phyloP scores from a whole-genome alignment of 2,329 filamentous ascomycete species.

The Microcera coccophila region DNA sequence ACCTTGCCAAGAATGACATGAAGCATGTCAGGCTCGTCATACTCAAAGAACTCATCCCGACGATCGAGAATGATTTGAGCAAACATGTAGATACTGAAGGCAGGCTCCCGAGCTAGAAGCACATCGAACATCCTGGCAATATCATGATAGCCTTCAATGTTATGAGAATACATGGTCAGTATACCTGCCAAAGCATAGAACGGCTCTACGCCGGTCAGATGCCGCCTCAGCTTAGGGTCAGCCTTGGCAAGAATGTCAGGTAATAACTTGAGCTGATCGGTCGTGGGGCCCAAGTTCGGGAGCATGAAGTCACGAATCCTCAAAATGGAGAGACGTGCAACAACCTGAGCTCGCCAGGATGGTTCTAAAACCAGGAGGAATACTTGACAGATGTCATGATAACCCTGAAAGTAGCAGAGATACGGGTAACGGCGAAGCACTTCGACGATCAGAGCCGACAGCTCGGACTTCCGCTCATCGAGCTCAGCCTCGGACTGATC shows the following conservation, averaged over 20 bases:
- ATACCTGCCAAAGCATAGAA: constrained; percentile 94
- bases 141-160: constrained; percentile 83
- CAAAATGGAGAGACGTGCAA: constrained; percentile 79
- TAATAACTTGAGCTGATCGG: constrained; percentile 81
- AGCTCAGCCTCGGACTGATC: constrained; percentile 68
- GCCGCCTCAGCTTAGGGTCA: constrained; percentile 67
- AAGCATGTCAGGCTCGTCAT: constrained; percentile 91
- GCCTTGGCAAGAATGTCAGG: constrained; percentile 72
- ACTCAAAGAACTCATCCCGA: constrained; percentile 78
- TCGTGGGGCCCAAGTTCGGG: constrained; percentile 73
- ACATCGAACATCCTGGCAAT: constrained; percentile 93
- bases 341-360: constrained; percentile 55
- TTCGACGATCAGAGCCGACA: constrained; percentile 75
- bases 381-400: constrained; percentile 97
- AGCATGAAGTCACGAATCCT: constrained; percentile 98
- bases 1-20: constrained; percentile 85
- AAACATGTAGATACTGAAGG: constrained; percentile 87
- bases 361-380: constrained; percentile 78
- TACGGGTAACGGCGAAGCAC: constrained; percentile 77
- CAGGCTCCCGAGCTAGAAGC: constrained; percentile 80
- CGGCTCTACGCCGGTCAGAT: constrained; percentile 75
- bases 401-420: constrained; percentile 96
- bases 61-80: constrained; percentile 81
- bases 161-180: constrained; percentile 93
- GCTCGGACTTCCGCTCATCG: constrained; percentile 65